phyloP scores from a whole-genome alignment of 164 flowering plant species.

The Taxillus chinensis region DNA sequence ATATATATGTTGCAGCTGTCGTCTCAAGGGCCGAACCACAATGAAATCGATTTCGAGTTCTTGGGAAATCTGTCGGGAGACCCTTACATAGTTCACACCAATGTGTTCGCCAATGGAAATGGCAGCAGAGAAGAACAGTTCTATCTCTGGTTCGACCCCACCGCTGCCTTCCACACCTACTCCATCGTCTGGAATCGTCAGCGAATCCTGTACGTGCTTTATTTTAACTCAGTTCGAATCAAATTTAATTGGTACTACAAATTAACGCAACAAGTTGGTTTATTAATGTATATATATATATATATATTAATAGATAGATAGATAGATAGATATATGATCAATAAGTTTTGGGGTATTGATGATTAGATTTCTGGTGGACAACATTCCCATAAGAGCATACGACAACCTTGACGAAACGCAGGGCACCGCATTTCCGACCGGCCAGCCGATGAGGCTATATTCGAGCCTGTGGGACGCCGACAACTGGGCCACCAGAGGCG shows the following conservation, averaged over 20 bases:
- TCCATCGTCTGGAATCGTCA: conserved; percentile 12
- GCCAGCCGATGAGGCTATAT: conserved; percentile 33
- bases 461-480: conserved; percentile 30
- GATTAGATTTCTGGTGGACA: conserved; percentile 29
- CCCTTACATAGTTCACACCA: conserved; percentile 16
- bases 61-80: conserved; percentile 12
- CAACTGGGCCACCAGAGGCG: conserved; percentile 28
- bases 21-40: conserved; percentile 12
- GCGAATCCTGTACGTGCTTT: conserved; percentile 4
- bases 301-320: too few relatives aligned
- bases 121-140: conserved; percentile 14
- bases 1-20: conserved; percentile 5
- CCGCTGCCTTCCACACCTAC: conserved; percentile 11
- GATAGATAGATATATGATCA: too few relatives aligned
- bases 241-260: conserved; percentile 11
- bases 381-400: conserved; percentile 32
- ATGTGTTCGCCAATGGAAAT: conserved; percentile 8
- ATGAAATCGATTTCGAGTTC: conserved; percentile 16
- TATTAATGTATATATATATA: too few relatives aligned
- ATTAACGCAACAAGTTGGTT: background rate
- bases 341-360: background rate
- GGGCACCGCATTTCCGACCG: conserved; percentile 30
- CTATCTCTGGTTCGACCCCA: conserved; percentile 15
- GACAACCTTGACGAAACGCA: conserved; percentile 16
- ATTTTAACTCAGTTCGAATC: conserved; percentile 12